phyloP scores from a whole-genome alignment of 2,329 filamentous ascomycete species.

The Blastomyces parvus region DNA sequence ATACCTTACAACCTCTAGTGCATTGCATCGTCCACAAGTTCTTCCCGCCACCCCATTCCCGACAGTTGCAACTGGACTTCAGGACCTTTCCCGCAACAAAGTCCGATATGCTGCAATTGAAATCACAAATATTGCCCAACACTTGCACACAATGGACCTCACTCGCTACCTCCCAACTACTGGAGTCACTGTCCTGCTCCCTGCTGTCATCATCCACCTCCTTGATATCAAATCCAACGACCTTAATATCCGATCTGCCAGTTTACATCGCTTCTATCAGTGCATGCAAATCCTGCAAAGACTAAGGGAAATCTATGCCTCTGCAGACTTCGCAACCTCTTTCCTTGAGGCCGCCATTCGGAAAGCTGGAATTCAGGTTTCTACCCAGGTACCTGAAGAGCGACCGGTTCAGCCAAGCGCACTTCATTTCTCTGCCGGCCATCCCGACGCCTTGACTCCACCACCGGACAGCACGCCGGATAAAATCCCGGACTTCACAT shows the following conservation, averaged over 20 bases:
- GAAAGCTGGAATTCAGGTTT: constrained; percentile 70
- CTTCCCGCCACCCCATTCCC: constrained; percentile 59
- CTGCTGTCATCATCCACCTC: constrained; percentile 87
- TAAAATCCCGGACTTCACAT: constrained; percentile 32
- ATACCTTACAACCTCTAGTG: constrained; percentile 83
- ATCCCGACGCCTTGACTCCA: constrained; percentile 30
- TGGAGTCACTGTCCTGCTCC: constrained; percentile 80
- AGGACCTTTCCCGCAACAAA: constrained; percentile 72
- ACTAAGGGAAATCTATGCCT: constrained; percentile 79
- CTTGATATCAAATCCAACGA: constrained; percentile 82
- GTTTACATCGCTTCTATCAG: constrained; percentile 72
- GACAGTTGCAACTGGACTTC: constrained; percentile 54
- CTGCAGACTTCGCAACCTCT: constrained; percentile 89
- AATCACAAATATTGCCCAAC: constrained; percentile 74
- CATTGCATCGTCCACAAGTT: constrained; percentile 83
- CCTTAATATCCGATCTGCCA: constrained; percentile 59
- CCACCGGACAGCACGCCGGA: constrained; percentile 34
- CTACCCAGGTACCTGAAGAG: constrained; percentile 30
- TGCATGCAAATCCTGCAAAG: constrained; percentile 89
- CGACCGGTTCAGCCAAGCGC: constrained; percentile 11
- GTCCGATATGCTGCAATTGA: constrained; percentile 75
- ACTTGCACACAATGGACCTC: constrained; percentile 61
- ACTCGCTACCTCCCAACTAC: constrained; percentile 78
- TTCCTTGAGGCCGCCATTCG: constrained; percentile 88
- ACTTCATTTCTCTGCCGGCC: constrained; percentile 15